Base-by-base conservation (phyloP, 495 filamentous ascomycete genomes). In the Trichoderma reesei region DNA sequence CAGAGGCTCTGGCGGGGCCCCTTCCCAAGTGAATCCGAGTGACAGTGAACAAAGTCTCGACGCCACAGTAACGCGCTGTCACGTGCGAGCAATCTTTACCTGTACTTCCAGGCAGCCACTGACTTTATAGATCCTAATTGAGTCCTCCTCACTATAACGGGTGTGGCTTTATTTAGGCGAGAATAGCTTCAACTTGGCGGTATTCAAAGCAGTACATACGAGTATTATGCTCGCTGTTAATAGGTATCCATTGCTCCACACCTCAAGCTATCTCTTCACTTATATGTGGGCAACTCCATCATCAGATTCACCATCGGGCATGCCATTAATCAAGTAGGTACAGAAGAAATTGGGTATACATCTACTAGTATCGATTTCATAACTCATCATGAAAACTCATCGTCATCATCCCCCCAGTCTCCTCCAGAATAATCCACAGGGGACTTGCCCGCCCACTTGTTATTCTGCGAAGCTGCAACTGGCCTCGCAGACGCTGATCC, bases 41-140 rank as follows among this genome's bases (percentile, higher is more conserved):
- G 26, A 48, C 44, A n/a, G 7, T 14, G 14, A 18, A 18, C 13
- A 2, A 2, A 16, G 16, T 18, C 14, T 18, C 42, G 11, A 44
- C 48, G 48, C 48, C 48, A 54, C 18, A 26, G 7, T 31, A 56
- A 56, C 48, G 48, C 48, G 48, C 48, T 56, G 14, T 56, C 48
- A 56, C 48, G 48, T 56, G 48, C 48, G 11, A 11, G 8, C 5
- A 10, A 11, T 26, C 3, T 9, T 56, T 26, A 56, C 9, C 3
- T 9, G 34, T 26, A 56, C 9, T 34, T 1, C 26, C 26, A 26
- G 26, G 26, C 26, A 26, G 26, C 26, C 26, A 26, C 26, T 26
- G 26, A 1, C 26, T 26, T 26, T 26, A 26, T 26, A 26, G 26
- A 26, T 26, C 26, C 26, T 1, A n/a, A n/a, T 26, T 26, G 26